Evolutionary conservation across 2,329 filamentous ascomycete species (phyloP).

Genomic region (Colletotrichum chrysophilum): DNA sequence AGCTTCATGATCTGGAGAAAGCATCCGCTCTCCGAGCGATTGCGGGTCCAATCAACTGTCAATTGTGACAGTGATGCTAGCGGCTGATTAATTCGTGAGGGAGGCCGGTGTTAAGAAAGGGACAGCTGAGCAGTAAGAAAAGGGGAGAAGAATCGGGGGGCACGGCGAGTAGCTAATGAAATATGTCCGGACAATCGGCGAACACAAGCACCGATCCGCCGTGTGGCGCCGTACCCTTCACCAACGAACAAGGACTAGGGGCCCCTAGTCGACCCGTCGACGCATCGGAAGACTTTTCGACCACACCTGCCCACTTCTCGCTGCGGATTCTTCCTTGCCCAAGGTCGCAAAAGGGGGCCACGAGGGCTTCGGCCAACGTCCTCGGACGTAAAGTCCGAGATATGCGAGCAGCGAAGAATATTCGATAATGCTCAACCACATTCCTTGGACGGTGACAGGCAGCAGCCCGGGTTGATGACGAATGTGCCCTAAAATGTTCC

Average conservation of each 20-base stretch:
- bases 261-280: neutral
- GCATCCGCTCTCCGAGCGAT: neutral
- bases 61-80: neutral
- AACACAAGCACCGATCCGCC: slow-evolving; percentile 10
- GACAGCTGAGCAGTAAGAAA: neutral
- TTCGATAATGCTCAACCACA: neutral
- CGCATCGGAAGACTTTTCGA: neutral
- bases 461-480: neutral
- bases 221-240: neutral
- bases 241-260: neutral
- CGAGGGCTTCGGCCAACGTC: neutral
- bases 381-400: neutral
- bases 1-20: neutral
- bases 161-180: neutral
- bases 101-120: neutral
- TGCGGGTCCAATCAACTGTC: neutral
- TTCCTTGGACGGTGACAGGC: neutral
- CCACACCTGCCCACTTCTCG: neutral
- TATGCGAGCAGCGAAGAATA: neutral
- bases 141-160: neutral
- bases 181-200: neutral
- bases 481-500: neutral
- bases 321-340: neutral
- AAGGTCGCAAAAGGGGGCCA: neutral
- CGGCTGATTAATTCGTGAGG: neutral